Evolutionary conservation across 2,329 filamentous ascomycete genomes (phyloP).

Genomic region (Sclerotinia borealis): DNA sequence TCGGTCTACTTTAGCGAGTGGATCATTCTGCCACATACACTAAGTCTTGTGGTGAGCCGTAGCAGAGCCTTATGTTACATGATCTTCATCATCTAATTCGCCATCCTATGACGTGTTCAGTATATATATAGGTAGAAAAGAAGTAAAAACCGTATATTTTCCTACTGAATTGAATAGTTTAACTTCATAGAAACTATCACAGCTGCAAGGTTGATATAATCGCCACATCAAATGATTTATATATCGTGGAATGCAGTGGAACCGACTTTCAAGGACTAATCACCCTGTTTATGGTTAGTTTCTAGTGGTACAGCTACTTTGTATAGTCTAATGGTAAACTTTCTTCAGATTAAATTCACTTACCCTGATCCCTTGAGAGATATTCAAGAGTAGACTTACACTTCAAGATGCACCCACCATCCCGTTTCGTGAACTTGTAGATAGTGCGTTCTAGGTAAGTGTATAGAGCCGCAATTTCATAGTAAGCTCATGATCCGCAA

Average conservation of each 20-base stretch:
- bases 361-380: too few species aligned
- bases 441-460: too few species aligned
- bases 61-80: not conserved
- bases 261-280: rapidly evolving
- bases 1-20: not conserved
- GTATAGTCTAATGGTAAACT: too few species aligned
- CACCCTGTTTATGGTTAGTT: not conserved
- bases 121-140: not conserved
- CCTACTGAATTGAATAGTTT: too few species aligned
- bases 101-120: not conserved
- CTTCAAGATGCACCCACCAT: too few species aligned
- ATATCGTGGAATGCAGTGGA: not conserved
- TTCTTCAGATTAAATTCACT: too few species aligned
- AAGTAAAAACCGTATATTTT: not conserved
- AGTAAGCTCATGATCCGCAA: too few species aligned
- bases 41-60: not conserved
- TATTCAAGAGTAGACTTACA: too few species aligned
- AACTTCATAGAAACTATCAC: not conserved
- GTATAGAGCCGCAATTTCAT: too few species aligned
- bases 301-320: rapidly evolving
- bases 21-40: not conserved
- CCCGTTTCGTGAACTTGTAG: too few species aligned
- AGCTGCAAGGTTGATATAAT: not conserved
- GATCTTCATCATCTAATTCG: rapidly evolving
- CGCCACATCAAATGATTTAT: not conserved